A percentile compares a stretch with the other conserved stretches of the same genome.
Evolutionary conservation across 208 protist species (phyloP).

Genomic region (Strigomonas galati): DNA sequence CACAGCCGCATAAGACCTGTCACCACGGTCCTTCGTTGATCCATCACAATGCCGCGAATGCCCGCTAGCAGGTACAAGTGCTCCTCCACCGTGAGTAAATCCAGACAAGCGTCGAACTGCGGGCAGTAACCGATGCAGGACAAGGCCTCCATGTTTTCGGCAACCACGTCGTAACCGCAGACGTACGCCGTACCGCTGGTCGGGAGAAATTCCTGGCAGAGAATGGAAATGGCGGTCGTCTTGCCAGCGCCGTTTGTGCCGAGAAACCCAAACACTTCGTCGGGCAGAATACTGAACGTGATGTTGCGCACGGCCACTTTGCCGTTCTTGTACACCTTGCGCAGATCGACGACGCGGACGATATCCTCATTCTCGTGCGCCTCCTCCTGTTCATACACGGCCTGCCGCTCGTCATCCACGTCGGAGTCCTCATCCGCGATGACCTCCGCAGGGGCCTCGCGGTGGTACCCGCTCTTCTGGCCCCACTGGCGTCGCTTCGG

Average conservation of each 20-base stretch:
- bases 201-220: constrained; percentile 71
- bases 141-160: constrained; percentile 30
- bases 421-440: constrained; percentile 38
- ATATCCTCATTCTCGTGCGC: constrained; percentile 25
- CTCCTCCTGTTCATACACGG: constrained; percentile 18
- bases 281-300: constrained; percentile 60
- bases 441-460: constrained; percentile 22
- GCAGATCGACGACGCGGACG: constrained; percentile 47
- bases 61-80: constrained; percentile 83
- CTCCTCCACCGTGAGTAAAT: constrained; percentile 88
- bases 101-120: constrained; percentile 90
- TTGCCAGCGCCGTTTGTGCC: constrained; percentile 88
- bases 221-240: constrained; percentile 80
- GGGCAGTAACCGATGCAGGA: constrained; percentile 92
- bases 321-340: constrained; percentile 65
- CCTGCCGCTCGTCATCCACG: no score
- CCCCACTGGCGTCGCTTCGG: constrained; percentile 33
- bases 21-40: constrained; percentile 24
- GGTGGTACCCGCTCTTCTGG: constrained; percentile 33
- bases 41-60: constrained; percentile 39
- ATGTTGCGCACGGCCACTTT: constrained; percentile 73
- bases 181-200: constrained; percentile 56
- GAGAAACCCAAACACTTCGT: constrained; percentile 86
- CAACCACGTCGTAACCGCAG: constrained; percentile 45
- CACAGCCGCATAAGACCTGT: constrained; percentile 36